Evolutionary conservation across 1,284 basidiomycete genomes (phyloP).

Genomic region (Leccinum pachyderme): DNA sequence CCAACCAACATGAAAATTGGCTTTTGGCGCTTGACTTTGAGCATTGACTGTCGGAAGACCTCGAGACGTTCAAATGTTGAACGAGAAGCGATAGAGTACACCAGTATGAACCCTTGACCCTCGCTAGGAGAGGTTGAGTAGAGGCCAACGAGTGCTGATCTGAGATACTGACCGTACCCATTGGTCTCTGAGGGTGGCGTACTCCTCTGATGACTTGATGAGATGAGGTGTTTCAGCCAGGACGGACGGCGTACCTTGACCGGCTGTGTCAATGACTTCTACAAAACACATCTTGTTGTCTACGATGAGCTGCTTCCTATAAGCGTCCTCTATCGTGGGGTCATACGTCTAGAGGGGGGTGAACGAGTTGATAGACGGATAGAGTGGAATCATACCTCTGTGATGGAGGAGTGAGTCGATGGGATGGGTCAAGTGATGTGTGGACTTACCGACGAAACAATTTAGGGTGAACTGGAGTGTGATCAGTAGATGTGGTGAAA

Average conservation of each 20-base stretch:
- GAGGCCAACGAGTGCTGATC: slow-evolving; percentile 7
- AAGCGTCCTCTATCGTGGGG: slow-evolving; percentile 94
- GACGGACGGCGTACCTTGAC: slow-evolving; percentile 68
- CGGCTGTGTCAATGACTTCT: slow-evolving; percentile 92
- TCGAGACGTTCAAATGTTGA: slow-evolving; percentile 93
- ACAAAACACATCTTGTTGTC: slow-evolving; percentile 91
- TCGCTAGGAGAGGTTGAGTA: slow-evolving; percentile 56
- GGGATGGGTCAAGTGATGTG: slow-evolving; percentile 13
- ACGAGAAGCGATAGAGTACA: slow-evolving; percentile 96
- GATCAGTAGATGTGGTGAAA: slow-evolving; percentile 14
- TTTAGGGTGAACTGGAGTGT: slow-evolving; percentile 78
- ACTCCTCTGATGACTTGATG: slow-evolving; percentile 68
- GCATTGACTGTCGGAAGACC: slow-evolving; percentile 93
- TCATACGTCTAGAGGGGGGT: slow-evolving; percentile 66
- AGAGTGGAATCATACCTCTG: slow-evolving; percentile 45
- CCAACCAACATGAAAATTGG: slow-evolving; percentile 88
- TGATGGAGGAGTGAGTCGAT: slow-evolving; percentile 16
- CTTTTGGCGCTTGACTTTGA: slow-evolving; percentile 87
- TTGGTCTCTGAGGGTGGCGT: slow-evolving; percentile 96
- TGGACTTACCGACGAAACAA: slow-evolving; percentile 80
- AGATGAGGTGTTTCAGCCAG: slow-evolving; percentile 11
- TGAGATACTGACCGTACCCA: slow-evolving; percentile 83
- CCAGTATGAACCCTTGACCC: slow-evolving; percentile 97
- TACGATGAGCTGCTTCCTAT: slow-evolving; percentile 88
- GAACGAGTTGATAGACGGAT: slow-evolving; percentile 12